Conservation (phyloP, 2,329 filamentous ascomycete species). For the Metarhizium album region DNA sequence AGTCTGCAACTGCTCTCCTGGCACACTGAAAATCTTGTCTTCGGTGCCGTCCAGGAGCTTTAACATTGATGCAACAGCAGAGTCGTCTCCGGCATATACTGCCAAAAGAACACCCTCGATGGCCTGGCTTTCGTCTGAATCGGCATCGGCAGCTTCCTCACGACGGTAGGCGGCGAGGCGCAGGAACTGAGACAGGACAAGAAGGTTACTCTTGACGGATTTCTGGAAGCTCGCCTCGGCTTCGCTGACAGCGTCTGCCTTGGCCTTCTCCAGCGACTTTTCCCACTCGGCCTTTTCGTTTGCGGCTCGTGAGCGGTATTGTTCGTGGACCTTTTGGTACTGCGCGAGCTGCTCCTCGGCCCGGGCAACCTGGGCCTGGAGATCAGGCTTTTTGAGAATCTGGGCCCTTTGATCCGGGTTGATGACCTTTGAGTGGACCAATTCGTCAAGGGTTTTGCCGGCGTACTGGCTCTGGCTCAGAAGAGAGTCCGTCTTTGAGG, state of each 20-base stretch:
- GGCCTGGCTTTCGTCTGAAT: slow-evolving; percentile 63
- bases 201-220: slow-evolving; percentile 51
- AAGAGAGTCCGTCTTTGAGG: slow-evolving; percentile 60
- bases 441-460: slow-evolving; percentile 60
- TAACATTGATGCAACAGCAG: slow-evolving; percentile 62
- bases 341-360: slow-evolving; percentile 64
- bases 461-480: slow-evolving; percentile 59
- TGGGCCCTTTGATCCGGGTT: slow-evolving; percentile 72
- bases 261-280: slow-evolving; percentile 45
- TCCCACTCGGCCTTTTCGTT: slow-evolving; percentile 50
- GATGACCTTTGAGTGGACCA: slow-evolving; percentile 62
- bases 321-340: slow-evolving; percentile 65
- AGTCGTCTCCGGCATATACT: slow-evolving; percentile 69
- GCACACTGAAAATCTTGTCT: slow-evolving; percentile 55
- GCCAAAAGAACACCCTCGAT: slow-evolving; percentile 70
- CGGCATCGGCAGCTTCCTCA: slow-evolving; percentile 54
- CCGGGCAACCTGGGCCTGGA: slow-evolving; percentile 57
- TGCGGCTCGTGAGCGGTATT: slow-evolving; percentile 52
- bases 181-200: slow-evolving; percentile 69
- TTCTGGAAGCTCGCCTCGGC: slow-evolving; percentile 40
- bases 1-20: slow-evolving; percentile 53
- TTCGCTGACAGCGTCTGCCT: slow-evolving; percentile 41
- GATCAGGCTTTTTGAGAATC: slow-evolving; percentile 63
- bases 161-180: slow-evolving; percentile 68
- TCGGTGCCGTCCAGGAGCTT: slow-evolving; percentile 65